phyloP scores from a whole-genome alignment of 352 stramenopile species.

The Pythium aquatile region DNA sequence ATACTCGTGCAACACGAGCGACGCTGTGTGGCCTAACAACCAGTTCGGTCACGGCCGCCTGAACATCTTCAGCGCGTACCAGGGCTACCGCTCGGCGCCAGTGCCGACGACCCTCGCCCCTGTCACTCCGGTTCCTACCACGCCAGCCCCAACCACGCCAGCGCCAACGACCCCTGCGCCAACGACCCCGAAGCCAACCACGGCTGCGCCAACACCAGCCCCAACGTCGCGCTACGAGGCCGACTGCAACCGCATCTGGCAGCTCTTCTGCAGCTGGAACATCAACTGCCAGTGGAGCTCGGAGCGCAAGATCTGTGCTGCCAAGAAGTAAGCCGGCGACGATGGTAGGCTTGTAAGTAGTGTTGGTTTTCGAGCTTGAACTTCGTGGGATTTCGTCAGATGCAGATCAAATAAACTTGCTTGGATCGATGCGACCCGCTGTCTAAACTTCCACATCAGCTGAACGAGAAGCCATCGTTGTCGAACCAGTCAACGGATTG shows the following conservation, averaged over 20 bases:
- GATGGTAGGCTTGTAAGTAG: not conserved
- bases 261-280: conserved; percentile 4
- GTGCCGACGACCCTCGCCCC: not conserved
- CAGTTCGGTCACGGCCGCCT: not conserved
- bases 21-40: not conserved
- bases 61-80: not conserved
- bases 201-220: not conserved
- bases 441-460: conserved; percentile 5
- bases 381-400: not conserved
- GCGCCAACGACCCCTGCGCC: not conserved
- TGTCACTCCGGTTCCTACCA: not conserved
- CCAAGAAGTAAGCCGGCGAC: not conserved
- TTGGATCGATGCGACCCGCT: not conserved
- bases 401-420: not conserved
- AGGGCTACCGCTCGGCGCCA: not conserved
- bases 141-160: not conserved
- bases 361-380: not conserved
- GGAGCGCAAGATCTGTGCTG: conserved; percentile 5
- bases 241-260: not conserved
- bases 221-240: conserved; percentile 2
- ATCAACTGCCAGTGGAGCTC: not conserved
- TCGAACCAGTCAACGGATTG: conserved; percentile 36
- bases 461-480: conserved; percentile 42
- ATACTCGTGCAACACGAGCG: conserved; percentile 1
- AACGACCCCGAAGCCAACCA: not conserved